Evolutionary conservation across 176 grass and related monocot species (phyloP), one percentile per base, ranked within the genome.

Genomic region (Bothriochloa decipiens): DNA sequence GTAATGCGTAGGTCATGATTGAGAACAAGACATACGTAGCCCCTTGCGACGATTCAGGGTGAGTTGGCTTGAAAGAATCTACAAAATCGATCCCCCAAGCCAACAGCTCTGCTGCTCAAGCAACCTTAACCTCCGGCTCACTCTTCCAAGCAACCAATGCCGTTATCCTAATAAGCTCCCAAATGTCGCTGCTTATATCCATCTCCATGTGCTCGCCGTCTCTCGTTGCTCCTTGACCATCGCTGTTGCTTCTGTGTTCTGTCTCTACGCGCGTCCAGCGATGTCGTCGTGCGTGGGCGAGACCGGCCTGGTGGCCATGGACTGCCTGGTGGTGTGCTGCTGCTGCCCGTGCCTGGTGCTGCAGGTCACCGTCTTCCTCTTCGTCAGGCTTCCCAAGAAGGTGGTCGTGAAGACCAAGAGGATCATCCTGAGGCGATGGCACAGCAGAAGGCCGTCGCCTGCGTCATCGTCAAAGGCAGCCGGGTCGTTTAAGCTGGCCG

Each of bases 291-390:
- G 86, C 37, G 71, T 40, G 79, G 86, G 62, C 8, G 90, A 93
- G 74, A 74, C 88, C 23, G 83, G 89, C 3, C 63, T 92, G 69
- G 68, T 97, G 65, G 87, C 94, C 73, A 91, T 97, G 79, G 94
- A 97, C 86, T 97, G 91, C 69, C 79, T 92, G 26, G 89, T 97
- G 82, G 92, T 94, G 70, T 97, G 91, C 78, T 97, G 94, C 81
- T 94, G 94, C 81, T 94, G 94, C 66, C 94, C 94, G 25, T 91
- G 91, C 82, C 72, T 97, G 71, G 82, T 92, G 82, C 89, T 97
- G 89, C 94, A 97, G 90, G 76, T 94, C 84, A 91, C 94, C 88
- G 60, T 94, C n/a, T 92, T 97, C 88, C 91, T 97, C 85, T 86
- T 97, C 47, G 62, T 97, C 74, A 29, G 85, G 28, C 86, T 97